Conservation (phyloP, 2,329 filamentous ascomycete genomes). For the Fusarium sp. region DNA sequence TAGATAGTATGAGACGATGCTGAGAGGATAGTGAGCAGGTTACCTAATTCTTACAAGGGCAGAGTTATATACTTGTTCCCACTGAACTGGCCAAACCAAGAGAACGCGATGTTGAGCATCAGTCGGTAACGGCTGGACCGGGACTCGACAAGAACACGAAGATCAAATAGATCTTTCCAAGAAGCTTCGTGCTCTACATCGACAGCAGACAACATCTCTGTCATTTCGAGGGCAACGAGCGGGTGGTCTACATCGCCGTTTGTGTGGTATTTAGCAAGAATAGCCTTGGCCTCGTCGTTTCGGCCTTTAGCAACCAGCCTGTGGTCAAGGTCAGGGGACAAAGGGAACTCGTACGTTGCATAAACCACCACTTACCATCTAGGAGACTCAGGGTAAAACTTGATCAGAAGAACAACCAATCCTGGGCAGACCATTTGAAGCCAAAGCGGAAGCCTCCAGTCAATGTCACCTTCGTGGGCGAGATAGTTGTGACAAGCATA, state of each 20-base stretch:
- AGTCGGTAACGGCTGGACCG: constrained; percentile 51
- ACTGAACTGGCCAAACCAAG: constrained; percentile 56
- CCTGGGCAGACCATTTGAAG: constrained; percentile 32
- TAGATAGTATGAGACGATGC: constrained; percentile 47
- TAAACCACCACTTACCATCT: constrained; percentile 56
- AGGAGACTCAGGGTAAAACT: constrained; percentile 70
- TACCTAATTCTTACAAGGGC: not conserved
- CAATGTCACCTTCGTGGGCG: constrained; percentile 18
- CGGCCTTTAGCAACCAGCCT: constrained; percentile 21
- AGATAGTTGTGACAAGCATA: constrained; percentile 26
- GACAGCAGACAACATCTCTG: constrained; percentile 47
- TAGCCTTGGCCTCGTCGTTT: constrained; percentile 4
- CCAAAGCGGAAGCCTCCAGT: constrained; percentile 32
- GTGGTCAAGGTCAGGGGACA: not conserved
- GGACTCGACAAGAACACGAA: constrained; percentile 50
- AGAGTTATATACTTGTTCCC: constrained; percentile 46
- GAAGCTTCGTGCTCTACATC: constrained; percentile 45
- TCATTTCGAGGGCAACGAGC: constrained; percentile 54
- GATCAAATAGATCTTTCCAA: constrained; percentile 52
- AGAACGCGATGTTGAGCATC: constrained; percentile 54
- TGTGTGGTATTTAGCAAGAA: constrained; percentile 58
- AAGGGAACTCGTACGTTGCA: not conserved
- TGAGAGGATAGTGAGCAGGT: not conserved
- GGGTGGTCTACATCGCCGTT: constrained; percentile 65
- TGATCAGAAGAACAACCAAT: constrained; percentile 45